Percentiles rank a stretch among this genome's conserved stretches.
These are phyloP conservation scores for Gymnopus androsaceus DNA, from an alignment of 1,284 basidiomycete species.

Conservation along the genomic window DNA sequence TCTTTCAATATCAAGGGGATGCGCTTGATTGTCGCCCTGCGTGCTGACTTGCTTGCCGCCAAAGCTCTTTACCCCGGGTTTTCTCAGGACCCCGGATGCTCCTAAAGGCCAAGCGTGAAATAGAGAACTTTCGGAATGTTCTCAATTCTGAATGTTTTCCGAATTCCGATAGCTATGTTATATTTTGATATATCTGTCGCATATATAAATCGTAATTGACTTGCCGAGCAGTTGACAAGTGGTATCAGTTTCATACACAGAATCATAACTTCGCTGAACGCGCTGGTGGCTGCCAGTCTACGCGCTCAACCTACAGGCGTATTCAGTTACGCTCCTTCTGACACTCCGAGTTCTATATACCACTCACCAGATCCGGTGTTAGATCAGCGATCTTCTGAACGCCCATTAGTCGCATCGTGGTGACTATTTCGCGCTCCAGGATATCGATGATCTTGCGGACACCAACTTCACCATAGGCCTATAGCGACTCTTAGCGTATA, in stretches of 20 bases:
- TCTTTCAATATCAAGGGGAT: no score
- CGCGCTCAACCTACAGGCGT: slow-evolving; percentile 55
- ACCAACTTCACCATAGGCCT: slow-evolving; percentile 84
- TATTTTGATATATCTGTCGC: no score
- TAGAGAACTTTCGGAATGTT: no score
- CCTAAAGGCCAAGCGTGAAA: no score
- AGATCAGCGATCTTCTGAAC: slow-evolving; percentile 69
- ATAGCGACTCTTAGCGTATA: not conserved
- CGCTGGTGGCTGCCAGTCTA: slow-evolving; percentile 61
- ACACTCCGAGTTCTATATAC: not conserved
- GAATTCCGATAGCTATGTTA: no score
- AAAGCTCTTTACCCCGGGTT: no score
- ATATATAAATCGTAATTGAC: no score
- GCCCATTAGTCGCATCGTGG: slow-evolving; percentile 82
- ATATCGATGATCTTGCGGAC: slow-evolving; percentile 76
- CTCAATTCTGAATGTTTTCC: no score
- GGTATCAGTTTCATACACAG: not conserved
- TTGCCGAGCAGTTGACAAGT: no score
- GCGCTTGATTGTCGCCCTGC: no score
- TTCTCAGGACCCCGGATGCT: no score
- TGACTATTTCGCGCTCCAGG: slow-evolving; percentile 78
- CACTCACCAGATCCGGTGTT: slow-evolving; percentile 74
- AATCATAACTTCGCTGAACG: slow-evolving; percentile 40
- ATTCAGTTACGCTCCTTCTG: not conserved
- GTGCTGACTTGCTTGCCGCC: no score